phyloP scores from a whole-genome alignment of 495 filamentous ascomycete genomes.

The Penicillium verhagenii region DNA sequence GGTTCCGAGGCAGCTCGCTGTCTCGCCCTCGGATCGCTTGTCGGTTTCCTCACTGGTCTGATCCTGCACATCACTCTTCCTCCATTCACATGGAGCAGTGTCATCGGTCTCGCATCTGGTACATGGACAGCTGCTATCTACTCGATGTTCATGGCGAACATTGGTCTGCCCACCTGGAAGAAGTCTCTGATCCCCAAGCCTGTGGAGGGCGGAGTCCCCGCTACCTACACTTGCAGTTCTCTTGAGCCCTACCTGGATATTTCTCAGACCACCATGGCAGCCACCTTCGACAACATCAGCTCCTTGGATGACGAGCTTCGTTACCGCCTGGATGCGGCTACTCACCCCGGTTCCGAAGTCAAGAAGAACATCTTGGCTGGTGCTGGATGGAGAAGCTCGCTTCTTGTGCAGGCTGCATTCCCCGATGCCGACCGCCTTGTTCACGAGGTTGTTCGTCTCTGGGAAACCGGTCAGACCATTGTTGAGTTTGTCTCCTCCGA shows the following conservation, averaged over 20 bases:
- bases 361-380: background rate
- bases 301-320: background rate
- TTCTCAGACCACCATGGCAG: constrained; percentile 3
- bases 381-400: background rate
- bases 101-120: background rate
- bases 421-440: background rate
- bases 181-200: background rate
- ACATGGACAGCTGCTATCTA: constrained; percentile 4
- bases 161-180: background rate
- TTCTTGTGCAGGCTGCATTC: background rate
- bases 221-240: constrained; percentile 1
- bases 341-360: constrained; percentile 1
- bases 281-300: constrained; percentile 1
- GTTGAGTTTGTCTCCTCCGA: constrained; percentile 4
- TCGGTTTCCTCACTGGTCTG: background rate
- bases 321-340: background rate
- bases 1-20: background rate
- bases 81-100: constrained; percentile 1
- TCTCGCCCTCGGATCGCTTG: background rate
- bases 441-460: background rate
- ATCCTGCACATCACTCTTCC: background rate
- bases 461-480: constrained; percentile 1
- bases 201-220: background rate
- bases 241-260: constrained; percentile 2
- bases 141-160: constrained; percentile 1